Conservation (phyloP, 208 protist genomes). For the Wallacemonas sp. region DNA sequence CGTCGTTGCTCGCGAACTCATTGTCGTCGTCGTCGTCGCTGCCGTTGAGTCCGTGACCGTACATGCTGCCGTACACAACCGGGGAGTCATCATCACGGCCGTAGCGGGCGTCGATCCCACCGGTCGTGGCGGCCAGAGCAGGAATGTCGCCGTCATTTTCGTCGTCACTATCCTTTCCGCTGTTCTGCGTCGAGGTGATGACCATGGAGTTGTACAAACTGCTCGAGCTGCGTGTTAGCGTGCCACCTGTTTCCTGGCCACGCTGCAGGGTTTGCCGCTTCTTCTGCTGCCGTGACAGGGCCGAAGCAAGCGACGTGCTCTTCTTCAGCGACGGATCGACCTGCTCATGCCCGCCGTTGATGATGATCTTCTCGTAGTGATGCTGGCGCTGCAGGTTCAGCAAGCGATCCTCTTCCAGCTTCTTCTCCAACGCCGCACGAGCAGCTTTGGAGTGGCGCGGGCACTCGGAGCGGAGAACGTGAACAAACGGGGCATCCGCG, state of each 20-base stretch:
- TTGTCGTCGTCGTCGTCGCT: slow-evolving; percentile 15
- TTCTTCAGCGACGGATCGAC: slow-evolving; percentile 36
- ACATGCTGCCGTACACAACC: slow-evolving; percentile 9
- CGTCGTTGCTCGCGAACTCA: too few relatives aligned
- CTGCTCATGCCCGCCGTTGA: slow-evolving; percentile 48
- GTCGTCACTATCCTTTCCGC: neutral
- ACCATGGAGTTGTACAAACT: slow-evolving; percentile 16
- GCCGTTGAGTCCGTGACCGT: neutral
- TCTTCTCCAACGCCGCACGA: slow-evolving; percentile 16
- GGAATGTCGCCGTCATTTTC: neutral
- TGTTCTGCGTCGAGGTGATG: slow-evolving; percentile 2
- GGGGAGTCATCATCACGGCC: too few relatives aligned
- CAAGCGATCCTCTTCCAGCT: slow-evolving; percentile 42
- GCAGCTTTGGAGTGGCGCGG: slow-evolving; percentile 30
- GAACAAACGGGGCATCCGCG: neutral
- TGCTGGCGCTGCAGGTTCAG: slow-evolving; percentile 43
- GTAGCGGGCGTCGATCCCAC: too few relatives aligned
- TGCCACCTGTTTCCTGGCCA: neutral
- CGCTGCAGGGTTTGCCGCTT: slow-evolving; percentile 8
- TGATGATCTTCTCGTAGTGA: slow-evolving; percentile 50
- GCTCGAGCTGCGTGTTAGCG: slow-evolving; percentile 11
- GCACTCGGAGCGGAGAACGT: slow-evolving; percentile 25
- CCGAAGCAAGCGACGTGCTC: slow-evolving; percentile 33
- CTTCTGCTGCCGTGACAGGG: slow-evolving; percentile 30
- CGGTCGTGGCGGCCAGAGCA: neutral